A percentile compares a stretch with the other conserved stretches of the same genome.
These are phyloP conservation scores for Anastatica hierochuntica DNA, from an alignment of 345 rosid species.

Conservation along the genomic window DNA sequence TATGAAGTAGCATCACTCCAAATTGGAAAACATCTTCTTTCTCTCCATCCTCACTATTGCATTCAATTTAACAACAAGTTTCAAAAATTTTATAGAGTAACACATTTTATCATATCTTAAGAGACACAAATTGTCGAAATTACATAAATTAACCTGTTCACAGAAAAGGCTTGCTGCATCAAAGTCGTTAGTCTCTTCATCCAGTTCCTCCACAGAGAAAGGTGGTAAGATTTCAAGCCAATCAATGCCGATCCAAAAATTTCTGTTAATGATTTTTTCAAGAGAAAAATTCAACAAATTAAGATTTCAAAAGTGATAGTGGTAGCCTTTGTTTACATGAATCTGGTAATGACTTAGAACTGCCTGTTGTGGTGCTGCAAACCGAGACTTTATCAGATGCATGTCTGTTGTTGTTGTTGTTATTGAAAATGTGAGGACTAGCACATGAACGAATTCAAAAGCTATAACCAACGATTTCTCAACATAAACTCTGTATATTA, in stretches of 20 bases:
- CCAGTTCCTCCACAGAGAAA: slow-evolving; percentile 74
- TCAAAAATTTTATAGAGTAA: neutral
- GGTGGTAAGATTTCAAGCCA: slow-evolving; percentile 64
- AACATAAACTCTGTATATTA: too few relatives aligned
- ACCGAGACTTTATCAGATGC: slow-evolving; percentile 42
- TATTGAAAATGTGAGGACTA: too few relatives aligned
- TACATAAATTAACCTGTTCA: too few relatives aligned
- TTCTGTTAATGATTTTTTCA: neutral
- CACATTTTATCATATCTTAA: neutral
- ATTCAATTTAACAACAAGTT: neutral
- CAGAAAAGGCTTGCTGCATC: slow-evolving; percentile 50
- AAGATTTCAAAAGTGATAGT: neutral
- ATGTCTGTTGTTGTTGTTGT: slow-evolving; percentile 27
- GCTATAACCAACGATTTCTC: too few relatives aligned
- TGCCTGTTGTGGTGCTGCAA: slow-evolving; percentile 30
- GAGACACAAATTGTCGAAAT: neutral
- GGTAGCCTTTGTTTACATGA: slow-evolving; percentile 35
- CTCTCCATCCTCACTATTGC: slow-evolving; percentile 42
- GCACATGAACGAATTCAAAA: too few relatives aligned
- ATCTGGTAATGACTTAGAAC: slow-evolving; percentile 41
- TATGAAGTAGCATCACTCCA: slow-evolving; percentile 58
- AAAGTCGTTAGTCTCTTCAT: slow-evolving; percentile 75
- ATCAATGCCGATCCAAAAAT: slow-evolving; percentile 41
- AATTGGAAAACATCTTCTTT: slow-evolving; percentile 84
- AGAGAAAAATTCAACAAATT: neutral